These are phyloP conservation scores for Cetradonia linearis DNA, from an alignment of 495 filamentous ascomycete species.

Conservation along the genomic window DNA sequence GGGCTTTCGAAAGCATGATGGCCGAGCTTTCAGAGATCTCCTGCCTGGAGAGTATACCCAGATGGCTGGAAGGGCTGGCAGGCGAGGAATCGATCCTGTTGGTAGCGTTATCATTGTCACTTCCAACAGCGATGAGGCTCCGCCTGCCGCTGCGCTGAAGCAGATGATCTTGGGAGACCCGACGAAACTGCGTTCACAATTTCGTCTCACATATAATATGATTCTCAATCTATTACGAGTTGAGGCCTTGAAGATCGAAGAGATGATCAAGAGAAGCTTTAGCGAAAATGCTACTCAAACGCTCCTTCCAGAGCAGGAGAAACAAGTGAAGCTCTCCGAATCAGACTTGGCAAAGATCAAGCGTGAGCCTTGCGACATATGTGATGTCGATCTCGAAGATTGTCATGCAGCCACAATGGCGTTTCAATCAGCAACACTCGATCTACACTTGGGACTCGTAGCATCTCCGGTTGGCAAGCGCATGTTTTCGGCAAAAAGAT, in stretches of 20 bases:
- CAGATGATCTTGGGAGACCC: slow-evolving; percentile 96
- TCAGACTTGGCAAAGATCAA: slow-evolving; percentile 84
- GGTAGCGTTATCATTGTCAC: slow-evolving; percentile 90
- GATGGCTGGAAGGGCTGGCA: slow-evolving; percentile 92
- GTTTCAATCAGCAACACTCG: slow-evolving; percentile 58
- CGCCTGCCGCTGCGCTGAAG: slow-evolving; percentile 65
- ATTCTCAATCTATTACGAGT: slow-evolving; percentile 92
- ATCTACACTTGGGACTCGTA: slow-evolving; percentile 62
- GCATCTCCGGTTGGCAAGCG: slow-evolving; percentile 68
- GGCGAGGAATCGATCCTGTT: slow-evolving; percentile 82
- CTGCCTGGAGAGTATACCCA: slow-evolving; percentile 95
- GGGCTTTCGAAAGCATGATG: slow-evolving; percentile 92
- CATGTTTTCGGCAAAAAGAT: slow-evolving; percentile 58
- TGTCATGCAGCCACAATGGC: slow-evolving; percentile 75
- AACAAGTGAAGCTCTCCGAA: slow-evolving; percentile 84
- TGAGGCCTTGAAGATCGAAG: slow-evolving; percentile 95
- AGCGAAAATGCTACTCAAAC: slow-evolving; percentile 98
- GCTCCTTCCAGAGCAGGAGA: slow-evolving; percentile 86
- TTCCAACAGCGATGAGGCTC: slow-evolving; percentile 75
- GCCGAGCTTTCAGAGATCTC: slow-evolving; percentile 79
- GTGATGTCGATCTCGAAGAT: slow-evolving; percentile 63
- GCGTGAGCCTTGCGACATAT: slow-evolving; percentile 70
- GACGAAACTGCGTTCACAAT: slow-evolving; percentile 90
- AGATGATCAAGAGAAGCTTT: slow-evolving; percentile 99
- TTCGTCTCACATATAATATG: slow-evolving; percentile 98